phyloP scores from a whole-genome alignment of 805 yeast species.

The Saccharomycopsis fibuligera region DNA sequence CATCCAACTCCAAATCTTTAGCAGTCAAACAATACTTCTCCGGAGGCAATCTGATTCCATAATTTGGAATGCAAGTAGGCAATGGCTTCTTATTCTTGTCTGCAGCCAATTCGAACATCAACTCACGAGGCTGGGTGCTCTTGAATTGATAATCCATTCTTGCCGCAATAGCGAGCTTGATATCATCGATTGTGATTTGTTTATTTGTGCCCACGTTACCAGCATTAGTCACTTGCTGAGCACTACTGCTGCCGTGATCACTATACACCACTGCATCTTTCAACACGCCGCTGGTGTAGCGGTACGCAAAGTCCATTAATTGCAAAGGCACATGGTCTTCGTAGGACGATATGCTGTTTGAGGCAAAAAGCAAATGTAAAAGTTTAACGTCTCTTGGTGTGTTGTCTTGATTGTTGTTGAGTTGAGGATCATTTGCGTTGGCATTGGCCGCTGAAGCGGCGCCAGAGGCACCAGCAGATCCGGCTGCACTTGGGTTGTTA shows the following conservation, averaged over 20 bases:
- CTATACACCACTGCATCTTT: conserved; percentile 86
- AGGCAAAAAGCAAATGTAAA: conserved; percentile 83
- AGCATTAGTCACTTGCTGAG: conserved; percentile 31
- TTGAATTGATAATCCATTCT: conserved; percentile 94
- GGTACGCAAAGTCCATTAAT: conserved; percentile 92
- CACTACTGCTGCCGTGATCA: conserved; percentile 57
- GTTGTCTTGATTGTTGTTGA: conserved; percentile 7
- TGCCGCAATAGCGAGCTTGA: conserved; percentile 88
- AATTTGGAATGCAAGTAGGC: conserved; percentile 85
- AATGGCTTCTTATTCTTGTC: conserved; percentile 85
- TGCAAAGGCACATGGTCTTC: conserved; percentile 96
- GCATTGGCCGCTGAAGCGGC: too few species aligned
- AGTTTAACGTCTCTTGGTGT: conserved; percentile 86
- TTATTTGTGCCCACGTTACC: conserved; percentile 35
- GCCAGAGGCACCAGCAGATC: too few species aligned
- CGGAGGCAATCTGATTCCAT: conserved; percentile 94
- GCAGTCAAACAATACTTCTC: conserved; percentile 94
- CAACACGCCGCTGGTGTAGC: conserved; percentile 78
- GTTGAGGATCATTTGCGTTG: conserved; percentile 1
- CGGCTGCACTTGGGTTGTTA: too few species aligned
- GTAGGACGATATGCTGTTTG: conserved; percentile 85
- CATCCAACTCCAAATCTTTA: conserved; percentile 63
- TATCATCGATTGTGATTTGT: conserved; percentile 77
- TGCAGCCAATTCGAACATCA: conserved; percentile 81
- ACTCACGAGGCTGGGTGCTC: conserved; percentile 84